Conservation (phyloP, 768 basidiomycete genomes). For the Lentinula guzmanii region DNA sequence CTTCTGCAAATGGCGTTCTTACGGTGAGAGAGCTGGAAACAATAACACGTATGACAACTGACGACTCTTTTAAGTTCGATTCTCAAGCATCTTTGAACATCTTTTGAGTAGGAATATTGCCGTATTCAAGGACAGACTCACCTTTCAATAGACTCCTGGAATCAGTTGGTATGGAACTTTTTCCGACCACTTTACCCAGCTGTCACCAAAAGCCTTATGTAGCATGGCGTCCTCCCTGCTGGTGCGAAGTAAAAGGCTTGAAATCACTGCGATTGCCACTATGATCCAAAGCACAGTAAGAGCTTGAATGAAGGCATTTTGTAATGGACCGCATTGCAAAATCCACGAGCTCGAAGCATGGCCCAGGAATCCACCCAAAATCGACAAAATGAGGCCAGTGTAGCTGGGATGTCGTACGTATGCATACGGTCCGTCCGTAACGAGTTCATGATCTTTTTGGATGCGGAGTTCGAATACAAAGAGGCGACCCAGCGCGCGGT, state of each 20-base stretch:
- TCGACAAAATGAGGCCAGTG: conserved; percentile 23
- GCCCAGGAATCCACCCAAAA: conserved; percentile 19
- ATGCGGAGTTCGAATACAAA: conserved; percentile 35
- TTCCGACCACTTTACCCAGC: conserved; percentile 24
- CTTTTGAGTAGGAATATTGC: neutral
- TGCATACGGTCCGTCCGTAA: conserved; percentile 29
- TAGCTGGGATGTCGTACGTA: conserved; percentile 35
- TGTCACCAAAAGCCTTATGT: conserved; percentile 22
- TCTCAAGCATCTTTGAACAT: neutral
- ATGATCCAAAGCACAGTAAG: conserved; percentile 19
- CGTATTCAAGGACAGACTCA: neutral
- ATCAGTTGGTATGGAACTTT: conserved; percentile 27
- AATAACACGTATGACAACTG: too few relatives aligned
- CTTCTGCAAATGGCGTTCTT: too few relatives aligned
- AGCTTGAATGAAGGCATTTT: conserved; percentile 14
- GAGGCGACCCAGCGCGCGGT: conserved; percentile 25
- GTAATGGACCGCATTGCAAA: conserved; percentile 23
- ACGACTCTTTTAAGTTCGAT: too few relatives aligned
- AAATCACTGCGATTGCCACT: conserved; percentile 18
- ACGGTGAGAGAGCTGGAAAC: too few relatives aligned
- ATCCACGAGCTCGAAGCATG: conserved; percentile 27
- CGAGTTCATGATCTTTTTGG: conserved; percentile 24
- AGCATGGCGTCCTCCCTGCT: conserved; percentile 29
- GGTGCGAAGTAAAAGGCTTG: conserved; percentile 23
- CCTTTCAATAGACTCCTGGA: conserved; percentile 26